A percentile compares a stretch with the other conserved stretches of the same genome.
These are phyloP conservation scores for Alternaria gansuensis DNA, from an alignment of 2,329 filamentous ascomycete genomes.

Conservation along the genomic window DNA sequence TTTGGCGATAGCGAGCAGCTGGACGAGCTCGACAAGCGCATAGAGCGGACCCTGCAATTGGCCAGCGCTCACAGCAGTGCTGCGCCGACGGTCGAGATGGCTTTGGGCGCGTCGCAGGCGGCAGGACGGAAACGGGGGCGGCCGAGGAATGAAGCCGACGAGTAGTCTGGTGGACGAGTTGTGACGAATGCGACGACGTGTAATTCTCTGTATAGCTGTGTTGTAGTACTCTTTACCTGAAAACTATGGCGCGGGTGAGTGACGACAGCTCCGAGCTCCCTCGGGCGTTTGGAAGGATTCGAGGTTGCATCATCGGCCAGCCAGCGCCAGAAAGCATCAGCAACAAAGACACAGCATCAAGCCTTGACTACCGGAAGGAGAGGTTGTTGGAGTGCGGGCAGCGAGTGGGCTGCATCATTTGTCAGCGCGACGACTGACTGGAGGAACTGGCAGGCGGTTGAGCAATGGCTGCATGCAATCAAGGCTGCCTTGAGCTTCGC, in stretches of 20 bases:
- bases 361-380: neutral
- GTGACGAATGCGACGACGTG: neutral
- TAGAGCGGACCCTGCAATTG: slow-evolving; percentile 47
- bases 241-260: neutral
- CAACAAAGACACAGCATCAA: neutral
- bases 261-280: slow-evolving; percentile 8
- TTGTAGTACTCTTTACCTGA: neutral
- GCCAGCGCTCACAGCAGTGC: slow-evolving; percentile 29
- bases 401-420: slow-evolving; percentile 5
- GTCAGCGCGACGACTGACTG: slow-evolving; percentile 15
- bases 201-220: slow-evolving; percentile 6
- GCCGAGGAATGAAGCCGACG: slow-evolving; percentile 24
- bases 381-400: neutral
- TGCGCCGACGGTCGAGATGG: slow-evolving; percentile 15
- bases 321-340: neutral
- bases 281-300: slow-evolving; percentile 2
- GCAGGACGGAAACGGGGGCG: slow-evolving; percentile 31
- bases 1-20: slow-evolving; percentile 45
- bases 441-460: slow-evolving; percentile 3
- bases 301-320: slow-evolving; percentile 22
- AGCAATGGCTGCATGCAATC: slow-evolving; percentile 19
- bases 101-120: slow-evolving; percentile 18
- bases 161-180: neutral
- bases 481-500: slow-evolving; percentile 11
- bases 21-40: slow-evolving; percentile 45